Evolutionary conservation across 2,329 filamentous ascomycete genomes (phyloP), one percentile per base, ranked within the genome.

Genomic region (Domatiomyces globalis): DNA sequence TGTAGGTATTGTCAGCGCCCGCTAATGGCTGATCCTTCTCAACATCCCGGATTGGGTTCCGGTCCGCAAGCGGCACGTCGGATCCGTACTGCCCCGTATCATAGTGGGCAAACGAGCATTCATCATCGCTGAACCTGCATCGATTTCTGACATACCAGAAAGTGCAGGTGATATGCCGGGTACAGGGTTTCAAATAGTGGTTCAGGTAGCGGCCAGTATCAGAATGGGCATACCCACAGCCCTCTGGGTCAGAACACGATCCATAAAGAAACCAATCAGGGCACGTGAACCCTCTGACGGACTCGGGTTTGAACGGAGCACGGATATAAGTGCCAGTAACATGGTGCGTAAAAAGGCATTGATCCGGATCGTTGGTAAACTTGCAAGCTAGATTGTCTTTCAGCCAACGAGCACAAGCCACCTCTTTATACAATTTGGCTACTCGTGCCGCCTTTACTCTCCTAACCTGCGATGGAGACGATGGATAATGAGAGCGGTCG

Each of bases 161-260:
- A 43, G 49, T 51, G 33, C 56, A 58, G 22, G 56, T 58, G 27
- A 56, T 51, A 36, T 58, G 56, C 43, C 55, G 56, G 5, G 29
- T 46, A 10, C n/a, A 48, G 17, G 51, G 44, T 25, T 44, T 51
- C 2, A 48, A 17, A 42, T 56, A 45, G 12, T 22, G n/a, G n/a
- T 48, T 49, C 5, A 58, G 42, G 20, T 55, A 47, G 19, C 53
- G 46, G 15, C 33, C 33, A 15, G 33, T 39, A 10, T 39, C 12
- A 15, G 33, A 39, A 39, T 39, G 33, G 12, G 33, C 33, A 39
- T 15, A 39, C 12, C 33, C 33, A 15, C 33, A 39, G 5, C 33
- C 4, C 15, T 39, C 33, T 15, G 33, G 33, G 8, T 39, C 33
- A 2, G 10, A 10, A 39, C 33, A 39, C 4, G 33, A 39, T 1